A percentile compares a stretch with the other conserved stretches of the same genome.
Conservation (phyloP, 257 asterid species). For the Solanum boliviense region DNA sequence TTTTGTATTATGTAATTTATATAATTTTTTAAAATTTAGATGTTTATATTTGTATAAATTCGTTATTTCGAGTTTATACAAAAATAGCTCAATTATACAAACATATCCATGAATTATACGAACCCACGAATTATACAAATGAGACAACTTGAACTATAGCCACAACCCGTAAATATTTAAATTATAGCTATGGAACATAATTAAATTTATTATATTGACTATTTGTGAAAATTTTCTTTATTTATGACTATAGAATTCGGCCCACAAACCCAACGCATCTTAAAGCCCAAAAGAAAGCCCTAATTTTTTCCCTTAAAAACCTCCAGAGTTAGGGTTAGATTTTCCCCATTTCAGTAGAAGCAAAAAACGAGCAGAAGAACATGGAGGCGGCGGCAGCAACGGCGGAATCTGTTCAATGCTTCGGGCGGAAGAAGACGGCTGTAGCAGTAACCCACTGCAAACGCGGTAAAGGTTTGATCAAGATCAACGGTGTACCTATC, state of each 20-base stretch:
- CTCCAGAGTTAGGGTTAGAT: not conserved
- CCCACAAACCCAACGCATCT: not conserved
- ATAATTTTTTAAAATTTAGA: too few species aligned
- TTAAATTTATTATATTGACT: too few species aligned
- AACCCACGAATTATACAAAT: too few species aligned
- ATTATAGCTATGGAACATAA: not conserved
- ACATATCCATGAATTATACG: too few species aligned
- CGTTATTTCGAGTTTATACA: too few species aligned
- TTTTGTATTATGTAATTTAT: too few species aligned
- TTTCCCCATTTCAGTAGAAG: not conserved
- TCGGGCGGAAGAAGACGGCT: not conserved
- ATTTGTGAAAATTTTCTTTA: too few species aligned
- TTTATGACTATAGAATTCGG: not conserved
- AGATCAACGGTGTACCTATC: not conserved
- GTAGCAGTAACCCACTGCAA: slow-evolving; percentile 1
- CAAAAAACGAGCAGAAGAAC: not conserved
- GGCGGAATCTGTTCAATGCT: not conserved
- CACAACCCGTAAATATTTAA: too few species aligned
- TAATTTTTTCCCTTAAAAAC: not conserved
- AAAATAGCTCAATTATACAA: too few species aligned
- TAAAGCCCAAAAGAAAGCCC: not conserved
- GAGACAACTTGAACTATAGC: too few species aligned
- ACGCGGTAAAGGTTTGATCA: not conserved
- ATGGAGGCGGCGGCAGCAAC: not conserved
- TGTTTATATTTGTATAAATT: too few species aligned